Base-by-base conservation (phyloP, 768 basidiomycete species). In the Multifurca ochricompacta region DNA sequence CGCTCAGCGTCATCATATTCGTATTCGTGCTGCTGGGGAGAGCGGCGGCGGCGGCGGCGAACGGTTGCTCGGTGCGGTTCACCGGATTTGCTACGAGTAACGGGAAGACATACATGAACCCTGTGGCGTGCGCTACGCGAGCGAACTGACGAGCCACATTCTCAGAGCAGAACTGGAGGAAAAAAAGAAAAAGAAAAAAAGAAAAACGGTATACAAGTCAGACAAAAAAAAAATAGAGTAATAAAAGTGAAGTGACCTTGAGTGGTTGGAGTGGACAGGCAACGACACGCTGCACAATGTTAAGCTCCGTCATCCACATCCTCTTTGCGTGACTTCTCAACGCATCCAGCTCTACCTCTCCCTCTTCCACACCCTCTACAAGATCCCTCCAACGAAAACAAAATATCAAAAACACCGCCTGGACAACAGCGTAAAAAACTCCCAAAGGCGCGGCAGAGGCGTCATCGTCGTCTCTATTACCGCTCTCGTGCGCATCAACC, bases 381-480 rank as follows among this genome's bases (percentile, higher is more conserved):
- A 98, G 71, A 60, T 98, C 96, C 56, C 90, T 73, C 95, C 95
- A 98, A 10, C 96, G 76, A 71, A 98, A 99, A 68, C 96, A 98
- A 68, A 99, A 99, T 59, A 99, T 91, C 59, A 98, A 77, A 66
- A 99, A 94, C 9, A 93, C 81, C 0, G 94, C 85, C 65, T 98
- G 96, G 0, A 83, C 72, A 30, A 95, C 86, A 2, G 94, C 92
- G 66, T 97, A 97, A 66, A 97, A 97, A 18, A 95, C 79, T 25
- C 78, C 80, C 62, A 86, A 72, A n/a, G 75, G 71, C 5, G 69
- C 66, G 44, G 70, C 69, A n/a, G n/a, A n/a, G n/a, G n/a, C n/a
- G n/a, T n/a, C n/a, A n/a, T n/a, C n/a, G n/a, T n/a, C n/a, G 44
- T 59, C 67, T 46, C 60, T 65, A 28, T 62, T 5, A 68, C 68